Conservation (phyloP, 805 yeast species). For the Starmerella potacharoeniae region DNA sequence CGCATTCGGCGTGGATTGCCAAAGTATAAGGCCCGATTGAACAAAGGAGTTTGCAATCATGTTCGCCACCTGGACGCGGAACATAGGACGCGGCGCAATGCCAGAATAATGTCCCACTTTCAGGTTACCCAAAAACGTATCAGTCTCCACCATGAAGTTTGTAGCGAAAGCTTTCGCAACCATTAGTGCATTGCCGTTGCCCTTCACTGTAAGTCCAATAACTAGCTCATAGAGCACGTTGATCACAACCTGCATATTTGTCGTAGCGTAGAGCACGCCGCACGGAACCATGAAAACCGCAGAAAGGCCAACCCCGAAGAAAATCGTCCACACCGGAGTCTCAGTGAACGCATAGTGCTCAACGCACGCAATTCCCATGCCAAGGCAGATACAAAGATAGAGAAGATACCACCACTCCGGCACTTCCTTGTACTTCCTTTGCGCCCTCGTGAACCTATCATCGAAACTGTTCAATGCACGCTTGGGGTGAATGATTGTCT, state of each 20-base stretch:
- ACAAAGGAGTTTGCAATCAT: slow-evolving; percentile 23
- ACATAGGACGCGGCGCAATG: slow-evolving; percentile 48
- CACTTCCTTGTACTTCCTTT: slow-evolving; percentile 47
- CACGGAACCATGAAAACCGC: slow-evolving; percentile 43
- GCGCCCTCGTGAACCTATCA: slow-evolving; percentile 51
- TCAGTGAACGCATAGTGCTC: slow-evolving; percentile 28
- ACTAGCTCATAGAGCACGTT: slow-evolving; percentile 42
- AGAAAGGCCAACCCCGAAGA: slow-evolving; percentile 43
- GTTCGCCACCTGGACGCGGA: slow-evolving; percentile 36
- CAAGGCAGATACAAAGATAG: slow-evolving; percentile 34
- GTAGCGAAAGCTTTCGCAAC: slow-evolving; percentile 44
- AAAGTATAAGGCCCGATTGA: slow-evolving; percentile 28
- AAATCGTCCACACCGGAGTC: slow-evolving; percentile 38
- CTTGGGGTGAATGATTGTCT: slow-evolving; percentile 14
- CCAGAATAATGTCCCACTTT: slow-evolving; percentile 48
- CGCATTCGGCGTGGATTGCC: slow-evolving; percentile 30
- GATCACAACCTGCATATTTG: slow-evolving; percentile 40
- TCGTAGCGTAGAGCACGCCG: slow-evolving; percentile 37
- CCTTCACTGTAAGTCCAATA: slow-evolving; percentile 46
- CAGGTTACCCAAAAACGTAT: slow-evolving; percentile 42
- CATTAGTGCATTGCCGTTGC: slow-evolving; percentile 45
- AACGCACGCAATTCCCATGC: slow-evolving; percentile 38
- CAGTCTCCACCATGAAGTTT: slow-evolving; percentile 54
- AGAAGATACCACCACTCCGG: slow-evolving; percentile 54
- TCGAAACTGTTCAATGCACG: slow-evolving; percentile 28